These are phyloP conservation scores for Coemansia sp. DNA, from an alignment of 192 early-diverging fungal species.

Conservation along the genomic window DNA sequence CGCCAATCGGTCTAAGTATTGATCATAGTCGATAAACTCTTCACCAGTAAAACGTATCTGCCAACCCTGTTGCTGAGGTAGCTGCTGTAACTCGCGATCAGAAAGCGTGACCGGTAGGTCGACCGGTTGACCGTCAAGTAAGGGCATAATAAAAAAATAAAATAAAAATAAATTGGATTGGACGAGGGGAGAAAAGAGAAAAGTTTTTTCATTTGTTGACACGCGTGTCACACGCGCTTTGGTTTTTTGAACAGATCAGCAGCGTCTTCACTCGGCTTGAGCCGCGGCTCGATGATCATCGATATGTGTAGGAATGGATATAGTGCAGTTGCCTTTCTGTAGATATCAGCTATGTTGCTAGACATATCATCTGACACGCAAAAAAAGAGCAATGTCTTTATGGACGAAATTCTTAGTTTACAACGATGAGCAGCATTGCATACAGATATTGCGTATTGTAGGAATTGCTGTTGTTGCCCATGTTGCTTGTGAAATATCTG, in stretches of 20 bases:
- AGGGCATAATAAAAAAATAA: constrained; percentile 28
- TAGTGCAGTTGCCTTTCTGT: no score
- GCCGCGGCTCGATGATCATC: constrained; percentile 3
- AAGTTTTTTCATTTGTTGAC: background rate
- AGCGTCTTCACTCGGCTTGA: background rate
- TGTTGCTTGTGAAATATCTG: no score
- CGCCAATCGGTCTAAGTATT: constrained; percentile 64
- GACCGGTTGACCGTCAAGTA: constrained; percentile 30
- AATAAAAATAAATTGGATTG: background rate
- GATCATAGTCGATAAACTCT: constrained; percentile 57
- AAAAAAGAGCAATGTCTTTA: no score
- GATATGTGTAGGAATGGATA: no score
- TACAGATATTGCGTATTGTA: no score
- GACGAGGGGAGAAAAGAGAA: background rate
- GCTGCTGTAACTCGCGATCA: background rate
- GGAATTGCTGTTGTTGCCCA: no score
- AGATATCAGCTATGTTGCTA: no score
- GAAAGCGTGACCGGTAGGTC: background rate
- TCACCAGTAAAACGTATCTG: constrained; percentile 45
- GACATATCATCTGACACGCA: no score
- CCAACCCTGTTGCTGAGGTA: constrained; percentile 28
- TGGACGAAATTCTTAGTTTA: no score
- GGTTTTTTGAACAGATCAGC: background rate
- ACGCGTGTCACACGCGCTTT: background rate
- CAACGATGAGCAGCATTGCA: no score